Evolutionary conservation across 805 yeast genomes (phyloP), one percentile per base, ranked within the genome.

Genomic region (Saccharomyces kudriavzevii): DNA sequence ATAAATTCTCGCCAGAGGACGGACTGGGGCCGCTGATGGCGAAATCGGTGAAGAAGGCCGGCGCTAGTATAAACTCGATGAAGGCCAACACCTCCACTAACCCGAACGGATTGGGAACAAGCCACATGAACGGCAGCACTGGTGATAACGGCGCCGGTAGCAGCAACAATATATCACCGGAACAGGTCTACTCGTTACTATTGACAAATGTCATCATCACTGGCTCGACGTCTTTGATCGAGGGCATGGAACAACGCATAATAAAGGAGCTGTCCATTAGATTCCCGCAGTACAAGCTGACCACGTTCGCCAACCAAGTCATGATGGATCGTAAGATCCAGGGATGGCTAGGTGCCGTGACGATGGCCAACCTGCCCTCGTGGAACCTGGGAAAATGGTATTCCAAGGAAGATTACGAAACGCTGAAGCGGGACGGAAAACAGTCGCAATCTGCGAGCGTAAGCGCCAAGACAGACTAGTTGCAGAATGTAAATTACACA

Each of bases 301-400:
- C 96, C 58, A 77, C 91, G n/a, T 91, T 87, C 65, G 86, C 96
- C 1, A 81, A 83, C 30, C 96, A 96, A 50, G 81, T 81, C 61
- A 70, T 84, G 22, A 73, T 77, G 54, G 96, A 90, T 68, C 78
- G 97, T 63, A 78, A 80, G 58, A 82, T 80, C 62, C 85, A 89
- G 55, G 76, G 89, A 20, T 90, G 96, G 96, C 81, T 87, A 47
- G 96, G 96, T 28, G 96, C 94, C 50, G 58, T 56, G 26, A 58
- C 66, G 1, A 65, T 66, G 64, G 58, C 65, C 9, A 64, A 63
- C 40, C 49, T 66, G 40, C 69, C 68, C 9, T 54, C 59, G 14
- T 66, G 69, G 69, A 67, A 64, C 30, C 51, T 66, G 40, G 68
- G 68, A 14, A 57, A 63, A 35, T 64, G 70, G 69, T 58, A 59